Base-by-base conservation (phyloP, 2,329 filamentous ascomycete genomes). In the Xylaria sp. region DNA sequence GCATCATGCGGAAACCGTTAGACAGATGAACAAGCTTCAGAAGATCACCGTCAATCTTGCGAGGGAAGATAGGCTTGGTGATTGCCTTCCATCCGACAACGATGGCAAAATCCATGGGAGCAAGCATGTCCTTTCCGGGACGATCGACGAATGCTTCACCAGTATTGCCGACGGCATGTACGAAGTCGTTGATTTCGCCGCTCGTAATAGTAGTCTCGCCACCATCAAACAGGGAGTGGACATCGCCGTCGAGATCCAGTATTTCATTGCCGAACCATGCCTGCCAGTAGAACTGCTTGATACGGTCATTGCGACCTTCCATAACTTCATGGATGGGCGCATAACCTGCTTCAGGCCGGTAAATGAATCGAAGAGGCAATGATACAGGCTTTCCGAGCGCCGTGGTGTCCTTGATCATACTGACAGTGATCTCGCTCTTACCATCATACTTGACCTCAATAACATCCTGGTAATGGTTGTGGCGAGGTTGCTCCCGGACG, bases 71-170 rank as follows among this genome's bases (percentile, higher is more conserved):
- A 11, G 94, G 94, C 83, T 97, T 97, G 9, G 92, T 99, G 71
- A 99, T 99, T 49, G 94, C 94, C 79, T 99, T 97, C 92, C 92
- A 97, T 63, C 92, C 92, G 54, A 95, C 89, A n/a, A 97, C 92
- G 66, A 97, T 96, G 66, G 92, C 92, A 70, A 96, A 99, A 76
- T 99, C 94, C 94, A 99, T 99, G 37, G 95, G 94, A 6, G 94
- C 94, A 68, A 89, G 93, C 65, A 97, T 90, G 63, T 90, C 87
- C 80, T 97, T 97, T 67, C 92, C 93, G 50, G 92, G 93, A 52
- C 93, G 86, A 70, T 97, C 93, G 56, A 99, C 93, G 68, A 99
- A 99, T 6, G 94, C 92, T 74, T 99, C 94, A 44, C 93, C 93
- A 11, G 90, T 96, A 78, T 99, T 99, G 65, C 95, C 94, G 66